phyloP scores from a whole-genome alignment of 345 rosid species.

The Eutrema japonicum region DNA sequence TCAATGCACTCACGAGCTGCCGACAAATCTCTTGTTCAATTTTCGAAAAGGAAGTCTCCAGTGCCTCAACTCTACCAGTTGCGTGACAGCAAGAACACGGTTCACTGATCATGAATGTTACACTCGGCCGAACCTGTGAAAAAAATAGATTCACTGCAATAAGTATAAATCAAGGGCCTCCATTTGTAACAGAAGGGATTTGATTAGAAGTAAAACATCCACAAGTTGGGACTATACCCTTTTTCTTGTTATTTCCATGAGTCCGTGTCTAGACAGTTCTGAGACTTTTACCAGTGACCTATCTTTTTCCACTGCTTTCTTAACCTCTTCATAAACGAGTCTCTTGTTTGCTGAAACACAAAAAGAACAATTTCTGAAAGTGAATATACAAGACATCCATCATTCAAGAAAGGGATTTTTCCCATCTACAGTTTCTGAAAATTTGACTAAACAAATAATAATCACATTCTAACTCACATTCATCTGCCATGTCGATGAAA shows the following conservation, averaged over 20 bases:
- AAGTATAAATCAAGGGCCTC: conserved; percentile 7
- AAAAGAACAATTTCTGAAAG: background rate
- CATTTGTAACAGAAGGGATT: no score
- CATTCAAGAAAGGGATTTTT: conserved; percentile 11
- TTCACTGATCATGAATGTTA: conserved; percentile 93
- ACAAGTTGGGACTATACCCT: conserved; percentile 59
- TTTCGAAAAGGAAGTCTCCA: conserved; percentile 92
- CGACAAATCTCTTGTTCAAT: conserved; percentile 95
- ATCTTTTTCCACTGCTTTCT: conserved; percentile 88
- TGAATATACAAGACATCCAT: conserved; percentile 1
- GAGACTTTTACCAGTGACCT: conserved; percentile 89
- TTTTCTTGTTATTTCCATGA: conserved; percentile 98
- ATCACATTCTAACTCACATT: conserved; percentile 62
- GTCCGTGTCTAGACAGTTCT: conserved; percentile 92
- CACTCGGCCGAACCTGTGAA: conserved; percentile 93
- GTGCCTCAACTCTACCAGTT: conserved; percentile 96
- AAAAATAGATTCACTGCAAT: background rate
- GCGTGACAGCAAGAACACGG: conserved; percentile 94
- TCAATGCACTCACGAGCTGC: conserved; percentile 62
- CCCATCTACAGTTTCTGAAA: background rate
- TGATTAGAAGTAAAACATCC: conserved; percentile 28
- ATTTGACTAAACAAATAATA: conserved; percentile 3
- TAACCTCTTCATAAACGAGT: conserved; percentile 89
- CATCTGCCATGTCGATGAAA: conserved; percentile 96
- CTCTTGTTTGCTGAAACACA: conserved; percentile 82